phyloP scores from a whole-genome alignment of 495 filamentous ascomycete genomes.

The Daldinia concentrica region DNA sequence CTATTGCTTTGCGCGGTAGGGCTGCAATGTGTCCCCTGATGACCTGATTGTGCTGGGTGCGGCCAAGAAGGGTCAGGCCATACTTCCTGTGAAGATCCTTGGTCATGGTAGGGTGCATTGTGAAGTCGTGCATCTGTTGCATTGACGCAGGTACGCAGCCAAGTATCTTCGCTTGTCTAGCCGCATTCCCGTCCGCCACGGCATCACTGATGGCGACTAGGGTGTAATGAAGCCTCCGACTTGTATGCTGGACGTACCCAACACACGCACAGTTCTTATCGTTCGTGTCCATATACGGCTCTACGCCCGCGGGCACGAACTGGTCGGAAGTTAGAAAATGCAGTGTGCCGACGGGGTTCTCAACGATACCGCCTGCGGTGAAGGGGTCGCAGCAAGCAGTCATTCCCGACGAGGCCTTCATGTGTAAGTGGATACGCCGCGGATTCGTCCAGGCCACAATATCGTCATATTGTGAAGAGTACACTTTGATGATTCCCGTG shows the following conservation, averaged over 20 bases:
- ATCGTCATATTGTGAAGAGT: slow-evolving; percentile 5
- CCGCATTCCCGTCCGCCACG: background rate
- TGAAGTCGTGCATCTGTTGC: background rate
- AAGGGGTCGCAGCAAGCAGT: slow-evolving; percentile 14
- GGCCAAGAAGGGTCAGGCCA: slow-evolving; percentile 5
- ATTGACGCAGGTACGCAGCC: background rate
- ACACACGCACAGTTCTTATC: slow-evolving; percentile 7
- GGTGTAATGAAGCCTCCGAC: background rate
- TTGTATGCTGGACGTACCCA: slow-evolving; percentile 8
- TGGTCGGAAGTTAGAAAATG: slow-evolving; percentile 15
- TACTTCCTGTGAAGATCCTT: background rate
- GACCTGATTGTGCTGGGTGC: slow-evolving; percentile 5
- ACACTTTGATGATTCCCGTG: slow-evolving; percentile 12
- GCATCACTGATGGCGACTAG: slow-evolving; percentile 7
- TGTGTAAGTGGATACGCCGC: slow-evolving; percentile 21
- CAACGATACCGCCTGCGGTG: slow-evolving; percentile 20
- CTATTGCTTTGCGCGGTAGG: background rate
- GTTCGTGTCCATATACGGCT: slow-evolving; percentile 4
- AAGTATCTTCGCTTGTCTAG: background rate
- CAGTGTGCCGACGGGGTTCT: background rate
- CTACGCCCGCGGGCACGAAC: background rate
- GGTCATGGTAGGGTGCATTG: background rate
- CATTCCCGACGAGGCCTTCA: background rate
- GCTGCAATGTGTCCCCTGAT: slow-evolving; percentile 4
- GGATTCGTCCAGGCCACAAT: slow-evolving; percentile 12